Evolutionary conservation across 352 stramenopile genomes (phyloP).

Genomic region (Pelagophyceae sp.): DNA sequence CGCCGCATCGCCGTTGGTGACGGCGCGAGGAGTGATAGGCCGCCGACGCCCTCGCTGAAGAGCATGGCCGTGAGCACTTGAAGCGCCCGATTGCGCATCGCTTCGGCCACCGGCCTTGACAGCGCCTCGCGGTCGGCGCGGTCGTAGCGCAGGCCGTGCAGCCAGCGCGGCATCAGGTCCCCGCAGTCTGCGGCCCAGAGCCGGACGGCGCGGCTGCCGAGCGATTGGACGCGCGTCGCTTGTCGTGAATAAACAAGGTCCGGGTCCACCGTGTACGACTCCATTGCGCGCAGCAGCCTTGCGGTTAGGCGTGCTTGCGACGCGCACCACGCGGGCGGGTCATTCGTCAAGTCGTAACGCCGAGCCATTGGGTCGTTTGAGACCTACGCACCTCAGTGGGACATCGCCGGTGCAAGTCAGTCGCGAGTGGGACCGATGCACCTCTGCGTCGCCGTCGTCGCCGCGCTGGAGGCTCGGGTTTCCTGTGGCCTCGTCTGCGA

Average conservation of each 20-base stretch:
- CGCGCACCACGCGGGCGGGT: neutral
- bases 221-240: neutral
- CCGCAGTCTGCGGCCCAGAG: neutral
- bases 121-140: neutral
- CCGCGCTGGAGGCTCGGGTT: neutral
- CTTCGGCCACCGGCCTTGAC: neutral
- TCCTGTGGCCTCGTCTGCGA: neutral
- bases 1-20: neutral
- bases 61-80: neutral
- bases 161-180: neutral
- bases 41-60: neutral
- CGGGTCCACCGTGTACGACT: neutral
- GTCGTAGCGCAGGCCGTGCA: neutral
- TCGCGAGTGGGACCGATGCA: too few relatives aligned
- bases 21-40: neutral
- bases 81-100: neutral
- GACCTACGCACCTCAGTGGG: too few relatives aligned
- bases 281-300: neutral
- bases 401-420: too few relatives aligned
- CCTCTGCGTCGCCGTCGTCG: conserved; percentile 9
- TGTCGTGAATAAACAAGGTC: neutral
- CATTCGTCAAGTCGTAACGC: neutral
- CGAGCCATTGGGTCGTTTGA: neutral
- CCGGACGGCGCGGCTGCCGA: neutral
- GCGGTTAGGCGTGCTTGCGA: neutral